Base-by-base conservation (phyloP, 2,329 filamentous ascomycete genomes). In the Cordyceps militaris region DNA sequence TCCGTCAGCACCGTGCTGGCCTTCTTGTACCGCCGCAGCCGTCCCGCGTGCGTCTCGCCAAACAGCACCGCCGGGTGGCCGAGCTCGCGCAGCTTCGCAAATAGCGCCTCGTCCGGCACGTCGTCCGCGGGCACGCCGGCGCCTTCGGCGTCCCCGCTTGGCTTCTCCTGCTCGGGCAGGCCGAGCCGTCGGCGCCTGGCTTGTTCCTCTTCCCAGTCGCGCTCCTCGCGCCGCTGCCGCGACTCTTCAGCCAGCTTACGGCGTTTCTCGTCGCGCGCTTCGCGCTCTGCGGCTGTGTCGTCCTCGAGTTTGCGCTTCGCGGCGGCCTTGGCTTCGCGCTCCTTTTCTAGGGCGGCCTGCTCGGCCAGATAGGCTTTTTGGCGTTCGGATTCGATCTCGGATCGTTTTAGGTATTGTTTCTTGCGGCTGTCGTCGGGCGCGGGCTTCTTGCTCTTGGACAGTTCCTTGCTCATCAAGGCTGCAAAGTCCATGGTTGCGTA, bases 261-360 rank as follows among this genome's bases (percentile, higher is more conserved):
- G 56, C 87, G 85, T 77, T 97, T 97, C 67, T 94, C 90, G 62
- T 96, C 89, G 14, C 91, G 83, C 28, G 78, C 77, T 13, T 78
- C 81, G 62, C 83, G 82, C 62, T 87, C 86, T 24, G 84, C 81
- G 2, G 85, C 85, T 58, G 89, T 88, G 26, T 96, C 92, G 36
- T 96, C 92, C 56, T 97, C 93, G 24, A 85, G 82, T 72, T 95
- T 94, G 64, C 93, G 89, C 75, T 97, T 97, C 65, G 87, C 85
- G 1, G 82, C 80, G 1, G 83, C 76, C 62, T 85, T 86, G 61
- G 87, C 83, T 59, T 84, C 78, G 28, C 89, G 88, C 66, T 89
- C 85, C 40, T 78, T 79, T 64, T 91, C 88, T 54, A 90, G 77
- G 4, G 82, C 82, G 62, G 84, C 83, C 71, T 97, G 92, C 66